phyloP scores from a whole-genome alignment of 2,329 filamentous ascomycete genomes.

The Myotisia sp. region DNA sequence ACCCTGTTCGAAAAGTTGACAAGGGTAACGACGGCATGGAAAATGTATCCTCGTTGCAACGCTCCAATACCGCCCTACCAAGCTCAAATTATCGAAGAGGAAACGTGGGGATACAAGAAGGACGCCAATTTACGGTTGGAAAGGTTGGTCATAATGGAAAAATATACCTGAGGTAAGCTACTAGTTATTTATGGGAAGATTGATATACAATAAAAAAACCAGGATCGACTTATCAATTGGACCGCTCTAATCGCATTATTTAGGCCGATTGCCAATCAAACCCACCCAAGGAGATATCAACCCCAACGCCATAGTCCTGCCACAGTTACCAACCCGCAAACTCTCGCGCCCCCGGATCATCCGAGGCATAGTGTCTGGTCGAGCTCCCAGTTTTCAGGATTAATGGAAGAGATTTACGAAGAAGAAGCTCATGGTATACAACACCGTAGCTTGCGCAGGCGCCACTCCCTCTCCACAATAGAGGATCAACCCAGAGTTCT shows the following conservation, averaged over 20 bases:
- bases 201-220: too few species aligned
- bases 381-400: conserved; percentile 28
- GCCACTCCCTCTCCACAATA: conserved; percentile 63
- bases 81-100: too few species aligned
- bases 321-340: conserved; percentile 19
- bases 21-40: too few species aligned
- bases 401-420: conserved; percentile 33
- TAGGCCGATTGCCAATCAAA: conserved; percentile 10
- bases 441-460: conserved; percentile 32
- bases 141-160: conserved; percentile 73
- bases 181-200: too few species aligned
- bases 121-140: conserved; percentile 61
- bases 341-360: conserved; percentile 22
- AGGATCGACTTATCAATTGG: too few species aligned
- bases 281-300: conserved; percentile 10
- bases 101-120: conserved; percentile 44
- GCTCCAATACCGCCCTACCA: too few species aligned
- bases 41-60: too few species aligned
- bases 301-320: conserved; percentile 22
- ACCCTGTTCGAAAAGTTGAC: too few species aligned
- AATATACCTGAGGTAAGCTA: conserved; percentile 66
- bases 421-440: not conserved
- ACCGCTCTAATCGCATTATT: too few species aligned
- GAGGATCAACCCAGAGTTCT: conserved; percentile 43
- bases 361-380: conserved; percentile 26